Percentiles rank a stretch among this genome's conserved stretches.
These are phyloP conservation scores for Taiwanofungus camphoratus DNA, from an alignment of 1,284 basidiomycete species.

Conservation along the genomic window DNA sequence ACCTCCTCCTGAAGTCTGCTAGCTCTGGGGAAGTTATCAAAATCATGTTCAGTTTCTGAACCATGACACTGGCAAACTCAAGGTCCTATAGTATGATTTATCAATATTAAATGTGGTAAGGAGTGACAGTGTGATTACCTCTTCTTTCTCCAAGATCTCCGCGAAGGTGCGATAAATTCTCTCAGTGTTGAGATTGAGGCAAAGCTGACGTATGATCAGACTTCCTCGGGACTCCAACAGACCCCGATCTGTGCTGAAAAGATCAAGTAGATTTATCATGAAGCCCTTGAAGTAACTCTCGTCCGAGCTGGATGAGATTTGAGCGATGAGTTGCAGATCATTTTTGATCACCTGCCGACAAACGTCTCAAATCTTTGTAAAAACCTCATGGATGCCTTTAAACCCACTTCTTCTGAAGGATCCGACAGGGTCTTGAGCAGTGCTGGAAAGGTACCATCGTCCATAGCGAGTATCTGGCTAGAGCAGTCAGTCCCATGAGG, in stretches of 20 bases:
- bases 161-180: conserved; percentile 94
- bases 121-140: conserved; percentile 47
- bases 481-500: not conserved
- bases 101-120: not conserved
- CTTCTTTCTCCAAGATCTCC: conserved; percentile 96
- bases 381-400: not conserved
- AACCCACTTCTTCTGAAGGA: conserved; percentile 82
- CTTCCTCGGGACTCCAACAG: conserved; percentile 91
- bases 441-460: conserved; percentile 95
- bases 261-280: conserved; percentile 90
- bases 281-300: conserved; percentile 95
- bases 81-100: conserved; percentile 59
- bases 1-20: conserved; percentile 85
- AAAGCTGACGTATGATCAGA: conserved; percentile 94
- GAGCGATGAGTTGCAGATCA: conserved; percentile 92
- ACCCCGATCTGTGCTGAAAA: conserved; percentile 93
- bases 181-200: conserved; percentile 92
- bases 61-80: conserved; percentile 95
- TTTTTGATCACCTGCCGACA: conserved; percentile 80
- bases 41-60: conserved; percentile 96
- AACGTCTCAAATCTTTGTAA: not conserved
- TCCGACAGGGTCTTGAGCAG: conserved; percentile 95
- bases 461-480: conserved; percentile 83
- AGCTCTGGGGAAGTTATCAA: conserved; percentile 96
- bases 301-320: conserved; percentile 92